phyloP scores from a whole-genome alignment of 1,284 basidiomycete species.

The Malassezia vespertilionis region DNA sequence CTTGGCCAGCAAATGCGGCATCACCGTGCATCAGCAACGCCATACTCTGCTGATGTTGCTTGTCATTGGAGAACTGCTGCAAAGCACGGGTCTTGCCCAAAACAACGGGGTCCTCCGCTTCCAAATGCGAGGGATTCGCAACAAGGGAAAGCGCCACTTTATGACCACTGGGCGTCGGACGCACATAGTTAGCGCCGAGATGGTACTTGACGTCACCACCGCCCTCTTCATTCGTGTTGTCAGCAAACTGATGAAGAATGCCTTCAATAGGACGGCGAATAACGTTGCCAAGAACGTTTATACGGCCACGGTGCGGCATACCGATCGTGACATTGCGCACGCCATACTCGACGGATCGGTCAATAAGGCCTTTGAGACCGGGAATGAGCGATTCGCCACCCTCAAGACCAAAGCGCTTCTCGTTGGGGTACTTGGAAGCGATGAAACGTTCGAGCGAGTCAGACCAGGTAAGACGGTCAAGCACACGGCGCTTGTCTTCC shows the following conservation, averaged over 20 bases:
- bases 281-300: conserved; percentile 96
- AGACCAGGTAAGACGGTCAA: conserved; percentile 98
- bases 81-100: conserved; percentile 93
- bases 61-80: conserved; percentile 86
- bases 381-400: conserved; percentile 95
- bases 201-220: conserved; percentile 99
- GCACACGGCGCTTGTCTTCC: conserved; percentile 97
- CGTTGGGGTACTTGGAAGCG: conserved; percentile 94
- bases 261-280: conserved; percentile 97
- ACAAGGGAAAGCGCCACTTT: conserved; percentile 94
- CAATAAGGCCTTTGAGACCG: conserved; percentile 95
- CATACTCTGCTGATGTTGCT: conserved; percentile 56
- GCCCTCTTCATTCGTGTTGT: conserved; percentile 48
- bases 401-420: conserved; percentile 98
- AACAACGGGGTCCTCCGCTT: conserved; percentile 93
- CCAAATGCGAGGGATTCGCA: conserved; percentile 95
- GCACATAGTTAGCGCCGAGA: conserved; percentile 94
- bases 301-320: conserved; percentile 97
- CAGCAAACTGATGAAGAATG: conserved; percentile 93
- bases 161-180: conserved; percentile 94
- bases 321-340: conserved; percentile 93
- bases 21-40: conserved; percentile 92
- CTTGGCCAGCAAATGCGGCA: conserved; percentile 96
- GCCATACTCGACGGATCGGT: conserved; percentile 90
- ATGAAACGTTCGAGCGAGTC: conserved; percentile 99